Conservation (phyloP, 176 grass and related monocot species). For the Alloteropsis semialata region DNA sequence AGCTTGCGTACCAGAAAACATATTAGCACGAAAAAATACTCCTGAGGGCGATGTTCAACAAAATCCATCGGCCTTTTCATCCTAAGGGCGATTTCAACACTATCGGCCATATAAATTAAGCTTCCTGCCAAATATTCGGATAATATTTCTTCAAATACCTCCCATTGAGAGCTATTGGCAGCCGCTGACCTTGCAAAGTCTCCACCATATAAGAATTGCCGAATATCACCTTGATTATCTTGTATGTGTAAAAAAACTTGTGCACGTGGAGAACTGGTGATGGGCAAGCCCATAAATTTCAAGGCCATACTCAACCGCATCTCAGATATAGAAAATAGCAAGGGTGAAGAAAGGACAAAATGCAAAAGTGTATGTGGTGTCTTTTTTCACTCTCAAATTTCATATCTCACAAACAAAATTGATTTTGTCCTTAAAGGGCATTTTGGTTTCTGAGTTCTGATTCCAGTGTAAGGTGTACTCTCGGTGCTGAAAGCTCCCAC, state of each 20-base stretch:
- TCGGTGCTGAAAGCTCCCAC: background rate
- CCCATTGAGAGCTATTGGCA: no score
- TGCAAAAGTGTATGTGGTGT: background rate
- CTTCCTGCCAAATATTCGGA: no score
- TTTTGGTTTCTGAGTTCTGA: background rate
- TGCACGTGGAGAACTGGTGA: background rate
- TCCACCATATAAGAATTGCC: no score
- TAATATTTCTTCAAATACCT: no score
- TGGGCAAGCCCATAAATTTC: background rate
- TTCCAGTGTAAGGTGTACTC: background rate
- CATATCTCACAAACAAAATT: background rate
- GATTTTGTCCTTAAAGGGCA: background rate
- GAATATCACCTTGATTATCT: no score
- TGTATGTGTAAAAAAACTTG: background rate
- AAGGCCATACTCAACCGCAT: background rate
- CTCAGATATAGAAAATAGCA: background rate
- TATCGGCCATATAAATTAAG: no score
- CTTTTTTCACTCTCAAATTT: background rate
- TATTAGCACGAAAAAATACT: no score
- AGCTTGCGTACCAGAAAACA: no score
- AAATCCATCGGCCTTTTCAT: no score
- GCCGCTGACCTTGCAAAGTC: no score
- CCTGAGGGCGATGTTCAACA: no score
- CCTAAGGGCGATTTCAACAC: no score
- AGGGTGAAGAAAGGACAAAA: background rate